A percentile compares a stretch with the other conserved stretches of the same genome.
Evolutionary conservation across 1,284 basidiomycete species (phyloP).

Genomic region (Tremellales sp.): DNA sequence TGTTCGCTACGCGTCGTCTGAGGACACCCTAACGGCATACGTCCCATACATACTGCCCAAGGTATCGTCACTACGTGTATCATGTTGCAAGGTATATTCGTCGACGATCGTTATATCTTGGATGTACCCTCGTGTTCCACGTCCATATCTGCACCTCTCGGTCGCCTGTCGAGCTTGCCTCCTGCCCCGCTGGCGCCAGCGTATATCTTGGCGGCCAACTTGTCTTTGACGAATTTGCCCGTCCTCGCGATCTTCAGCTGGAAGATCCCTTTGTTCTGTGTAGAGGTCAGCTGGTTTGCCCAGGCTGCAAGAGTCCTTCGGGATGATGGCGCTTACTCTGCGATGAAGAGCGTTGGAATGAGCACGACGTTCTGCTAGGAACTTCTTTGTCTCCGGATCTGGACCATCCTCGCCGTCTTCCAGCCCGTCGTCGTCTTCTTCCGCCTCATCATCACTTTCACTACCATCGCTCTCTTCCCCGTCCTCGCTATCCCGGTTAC

Average conservation of each 20-base stretch:
- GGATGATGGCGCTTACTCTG: background rate
- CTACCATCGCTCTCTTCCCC: constrained; percentile 3
- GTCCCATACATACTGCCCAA: too few relatives aligned
- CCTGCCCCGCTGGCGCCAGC: constrained; percentile 12
- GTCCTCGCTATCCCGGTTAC: background rate
- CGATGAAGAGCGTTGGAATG: constrained; percentile 42
- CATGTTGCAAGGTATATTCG: too few relatives aligned
- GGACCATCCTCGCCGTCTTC: constrained; percentile 7
- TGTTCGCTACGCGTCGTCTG: too few relatives aligned
- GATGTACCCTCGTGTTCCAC: constrained; percentile 46
- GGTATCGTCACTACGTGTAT: too few relatives aligned
- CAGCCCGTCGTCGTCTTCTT: constrained; percentile 4
- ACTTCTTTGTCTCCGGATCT: constrained; percentile 19
- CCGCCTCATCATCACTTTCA: constrained; percentile 1
- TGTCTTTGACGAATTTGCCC: constrained; percentile 45
- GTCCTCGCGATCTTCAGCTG: constrained; percentile 46
- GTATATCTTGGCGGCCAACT: constrained; percentile 36
- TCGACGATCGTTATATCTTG: constrained; percentile 25
- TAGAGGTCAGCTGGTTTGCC: background rate
- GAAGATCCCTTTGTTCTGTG: constrained; percentile 44
- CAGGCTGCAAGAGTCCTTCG: background rate
- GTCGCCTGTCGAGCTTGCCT: constrained; percentile 15
- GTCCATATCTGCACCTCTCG: constrained; percentile 36
- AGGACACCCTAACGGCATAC: too few relatives aligned
- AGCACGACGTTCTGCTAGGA: constrained; percentile 23